A percentile compares a stretch with the other conserved stretches of the same genome.
Conservation (phyloP, 2,329 filamentous ascomycete species). For the Alternaria arbusti region DNA sequence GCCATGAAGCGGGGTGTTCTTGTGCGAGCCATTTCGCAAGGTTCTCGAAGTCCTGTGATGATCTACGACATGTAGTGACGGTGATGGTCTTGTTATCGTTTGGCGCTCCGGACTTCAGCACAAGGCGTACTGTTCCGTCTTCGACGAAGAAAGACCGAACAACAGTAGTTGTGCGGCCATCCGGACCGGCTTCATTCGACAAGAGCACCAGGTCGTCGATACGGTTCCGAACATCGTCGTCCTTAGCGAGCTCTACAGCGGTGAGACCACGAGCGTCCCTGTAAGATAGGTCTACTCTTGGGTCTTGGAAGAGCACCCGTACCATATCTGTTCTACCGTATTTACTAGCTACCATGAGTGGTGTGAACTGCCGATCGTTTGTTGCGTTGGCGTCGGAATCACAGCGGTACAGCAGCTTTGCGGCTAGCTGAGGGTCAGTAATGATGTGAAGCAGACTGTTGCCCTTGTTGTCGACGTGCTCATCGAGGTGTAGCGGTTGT, state of each 20-base stretch:
- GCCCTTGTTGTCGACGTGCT: conserved; percentile 90
- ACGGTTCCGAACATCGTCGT: conserved; percentile 94
- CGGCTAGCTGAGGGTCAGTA: conserved; percentile 79
- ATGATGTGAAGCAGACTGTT: conserved; percentile 97
- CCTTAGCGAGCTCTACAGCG: conserved; percentile 94
- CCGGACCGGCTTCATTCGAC: conserved; percentile 67
- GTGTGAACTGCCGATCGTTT: conserved; percentile 94
- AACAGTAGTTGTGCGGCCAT: conserved; percentile 87
- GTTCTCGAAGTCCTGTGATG: conserved; percentile 88
- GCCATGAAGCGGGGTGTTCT: conserved; percentile 95
- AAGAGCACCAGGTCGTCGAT: conserved; percentile 94
- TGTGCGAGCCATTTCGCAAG: conserved; percentile 81
- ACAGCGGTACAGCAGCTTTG: conserved; percentile 78
- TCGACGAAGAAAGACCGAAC: conserved; percentile 97
- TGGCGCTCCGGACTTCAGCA: conserved; percentile 91
- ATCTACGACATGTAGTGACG: conserved; percentile 91
- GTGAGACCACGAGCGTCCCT: conserved; percentile 88
- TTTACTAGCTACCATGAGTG: conserved; percentile 97
- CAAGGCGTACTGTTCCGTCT: conserved; percentile 89
- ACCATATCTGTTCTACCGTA: conserved; percentile 96
- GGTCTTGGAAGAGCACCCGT: conserved; percentile 82
- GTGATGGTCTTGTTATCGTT: conserved; percentile 84
- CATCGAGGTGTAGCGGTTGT: conserved; percentile 83
- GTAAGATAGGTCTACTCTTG: conserved; percentile 82
- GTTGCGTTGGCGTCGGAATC: conserved; percentile 96